Conservation (phyloP, 2,329 filamentous ascomycete species). For the Penicillium sp. region DNA sequence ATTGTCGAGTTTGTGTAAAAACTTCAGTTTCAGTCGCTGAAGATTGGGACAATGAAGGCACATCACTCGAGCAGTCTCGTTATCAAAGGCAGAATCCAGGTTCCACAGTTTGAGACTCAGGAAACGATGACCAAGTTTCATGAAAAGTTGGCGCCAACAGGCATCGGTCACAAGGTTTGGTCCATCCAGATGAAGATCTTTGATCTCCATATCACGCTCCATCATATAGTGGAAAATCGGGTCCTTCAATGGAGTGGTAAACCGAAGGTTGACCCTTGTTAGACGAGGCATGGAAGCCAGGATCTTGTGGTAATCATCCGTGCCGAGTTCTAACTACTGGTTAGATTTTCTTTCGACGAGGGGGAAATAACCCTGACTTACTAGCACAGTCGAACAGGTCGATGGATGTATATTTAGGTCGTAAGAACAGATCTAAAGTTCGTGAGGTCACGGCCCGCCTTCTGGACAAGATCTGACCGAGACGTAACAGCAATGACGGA, state of each 20-base stretch:
- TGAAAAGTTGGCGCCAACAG: slow-evolving; percentile 64
- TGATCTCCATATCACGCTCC: slow-evolving; percentile 60
- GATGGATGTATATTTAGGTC: slow-evolving; percentile 48
- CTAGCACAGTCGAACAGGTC: slow-evolving; percentile 54
- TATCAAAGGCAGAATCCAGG: slow-evolving; percentile 71
- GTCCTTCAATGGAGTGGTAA: slow-evolving; percentile 88
- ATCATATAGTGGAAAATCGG: slow-evolving; percentile 71
- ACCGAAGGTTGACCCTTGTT: slow-evolving; percentile 64
- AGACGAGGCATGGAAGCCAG: slow-evolving; percentile 66
- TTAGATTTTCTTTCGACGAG: slow-evolving; percentile 5
- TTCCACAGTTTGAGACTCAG: slow-evolving; percentile 68
- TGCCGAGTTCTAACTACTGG: slow-evolving; percentile 52
- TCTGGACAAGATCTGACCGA: slow-evolving; percentile 58
- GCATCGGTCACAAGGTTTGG: slow-evolving; percentile 72
- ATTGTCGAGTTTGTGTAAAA: slow-evolving; percentile 66
- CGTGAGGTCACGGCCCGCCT: slow-evolving; percentile 48
- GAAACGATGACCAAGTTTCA: slow-evolving; percentile 55
- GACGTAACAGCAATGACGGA: slow-evolving; percentile 46
- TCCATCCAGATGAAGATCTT: slow-evolving; percentile 68
- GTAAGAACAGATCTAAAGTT: slow-evolving; percentile 41
- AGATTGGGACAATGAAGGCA: slow-evolving; percentile 58
- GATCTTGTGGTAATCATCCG: slow-evolving; percentile 69
- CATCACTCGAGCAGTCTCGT: slow-evolving; percentile 58
- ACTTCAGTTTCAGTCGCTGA: slow-evolving; percentile 65
- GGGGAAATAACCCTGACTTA: slow-evolving; percentile 27